These are phyloP conservation scores for Sechiopsis laciniata DNA, from an alignment of 306 rosid genomes.

Conservation along the genomic window DNA sequence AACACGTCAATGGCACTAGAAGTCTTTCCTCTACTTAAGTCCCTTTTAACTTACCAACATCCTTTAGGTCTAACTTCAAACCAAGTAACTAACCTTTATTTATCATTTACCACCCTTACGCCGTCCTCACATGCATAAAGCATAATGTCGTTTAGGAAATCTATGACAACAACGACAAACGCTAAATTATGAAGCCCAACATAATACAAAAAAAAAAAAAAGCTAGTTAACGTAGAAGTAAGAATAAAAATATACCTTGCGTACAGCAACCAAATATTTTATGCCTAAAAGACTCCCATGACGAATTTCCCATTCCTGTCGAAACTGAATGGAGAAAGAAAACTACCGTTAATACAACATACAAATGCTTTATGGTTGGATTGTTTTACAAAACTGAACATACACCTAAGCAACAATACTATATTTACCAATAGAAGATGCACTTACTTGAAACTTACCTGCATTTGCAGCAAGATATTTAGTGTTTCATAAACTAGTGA, in stretches of 20 bases:
- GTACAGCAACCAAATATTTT: constrained; percentile 87
- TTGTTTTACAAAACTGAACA: constrained; percentile 7
- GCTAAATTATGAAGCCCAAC: constrained; percentile 19
- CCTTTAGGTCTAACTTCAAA: background rate
- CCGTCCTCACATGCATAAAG: background rate
- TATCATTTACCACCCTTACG: background rate
- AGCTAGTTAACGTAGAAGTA: background rate
- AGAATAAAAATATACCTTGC: constrained; percentile 44
- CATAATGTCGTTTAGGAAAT: background rate
- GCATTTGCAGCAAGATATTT: constrained; percentile 86
- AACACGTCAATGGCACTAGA: too few species aligned
- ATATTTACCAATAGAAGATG: constrained; percentile 19
- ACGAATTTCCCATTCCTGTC: constrained; percentile 99
- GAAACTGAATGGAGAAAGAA: constrained; percentile 69
- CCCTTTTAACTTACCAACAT: too few species aligned
- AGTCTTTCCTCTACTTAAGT: too few species aligned
- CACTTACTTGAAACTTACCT: constrained; percentile 58
- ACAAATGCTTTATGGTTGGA: constrained; percentile 19
- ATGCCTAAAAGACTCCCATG: constrained; percentile 95
- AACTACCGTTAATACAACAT: constrained; percentile 35
- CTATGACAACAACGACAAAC: background rate
- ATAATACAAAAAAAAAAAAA: background rate
- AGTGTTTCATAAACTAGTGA: constrained; percentile 71
- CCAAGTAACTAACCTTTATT: background rate
- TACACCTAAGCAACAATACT: constrained; percentile 22